These are phyloP conservation scores for Plasmodium adleri DNA, from an alignment of 169 alveolate genomes.

Conservation along the genomic window DNA sequence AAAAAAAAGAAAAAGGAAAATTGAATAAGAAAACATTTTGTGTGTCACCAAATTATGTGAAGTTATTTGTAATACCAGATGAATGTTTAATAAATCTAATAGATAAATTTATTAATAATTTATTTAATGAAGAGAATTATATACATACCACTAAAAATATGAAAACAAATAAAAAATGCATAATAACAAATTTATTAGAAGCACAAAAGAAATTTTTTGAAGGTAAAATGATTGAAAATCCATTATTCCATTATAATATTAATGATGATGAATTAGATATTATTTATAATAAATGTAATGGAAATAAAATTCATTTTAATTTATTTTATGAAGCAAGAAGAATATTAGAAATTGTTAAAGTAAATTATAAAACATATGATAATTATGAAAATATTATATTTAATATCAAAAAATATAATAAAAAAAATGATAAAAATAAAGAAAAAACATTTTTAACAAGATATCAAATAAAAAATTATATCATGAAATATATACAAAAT, in stretches of 20 bases:
- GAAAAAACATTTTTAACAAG: conserved; percentile 3
- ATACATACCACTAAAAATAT: conserved; percentile 30
- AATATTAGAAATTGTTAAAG: conserved; percentile 49
- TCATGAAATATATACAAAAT: conserved; percentile 17
- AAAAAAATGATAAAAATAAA: too few species aligned
- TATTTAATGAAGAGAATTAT: conserved; percentile 34
- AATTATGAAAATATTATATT: conserved; percentile 39
- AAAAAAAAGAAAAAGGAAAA: neutral
- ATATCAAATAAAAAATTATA: conserved; percentile 33
- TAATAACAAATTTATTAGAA: conserved; percentile 37
- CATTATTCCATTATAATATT: conserved; percentile 33
- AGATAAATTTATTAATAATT: conserved; percentile 28
- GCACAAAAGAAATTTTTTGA: conserved; percentile 49
- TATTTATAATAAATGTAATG: conserved; percentile 50
- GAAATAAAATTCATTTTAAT: conserved; percentile 48
- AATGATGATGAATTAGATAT: conserved; percentile 42
- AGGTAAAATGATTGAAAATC: conserved; percentile 35
- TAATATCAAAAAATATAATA: neutral
- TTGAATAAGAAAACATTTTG: neutral
- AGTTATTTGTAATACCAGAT: conserved; percentile 45
- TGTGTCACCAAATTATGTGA: conserved; percentile 30
- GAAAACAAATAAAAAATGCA: conserved; percentile 38
- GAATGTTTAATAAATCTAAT: conserved; percentile 46
- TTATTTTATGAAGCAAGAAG: conserved; percentile 72
- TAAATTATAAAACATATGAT: conserved; percentile 41